These are phyloP conservation scores for Aspergillus candidus DNA, from an alignment of 2,329 filamentous ascomycete species.

Conservation along the genomic window DNA sequence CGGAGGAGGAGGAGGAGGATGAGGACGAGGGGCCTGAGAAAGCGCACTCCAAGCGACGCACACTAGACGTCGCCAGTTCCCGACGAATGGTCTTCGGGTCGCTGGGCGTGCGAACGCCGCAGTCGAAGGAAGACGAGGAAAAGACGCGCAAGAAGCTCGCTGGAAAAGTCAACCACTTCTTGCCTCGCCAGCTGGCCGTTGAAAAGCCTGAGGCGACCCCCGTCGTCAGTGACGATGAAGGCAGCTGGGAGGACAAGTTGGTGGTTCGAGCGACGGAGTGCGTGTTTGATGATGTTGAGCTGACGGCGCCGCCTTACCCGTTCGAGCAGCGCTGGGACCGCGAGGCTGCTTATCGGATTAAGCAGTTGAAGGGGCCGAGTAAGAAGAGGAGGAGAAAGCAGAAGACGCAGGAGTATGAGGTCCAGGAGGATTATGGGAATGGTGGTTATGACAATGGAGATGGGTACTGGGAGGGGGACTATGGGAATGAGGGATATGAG, in stretches of 20 bases:
- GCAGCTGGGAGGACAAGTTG: slow-evolving; percentile 70
- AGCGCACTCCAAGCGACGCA: slow-evolving; percentile 30
- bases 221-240: slow-evolving; percentile 44
- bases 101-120: slow-evolving; percentile 63
- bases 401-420: slow-evolving; percentile 44
- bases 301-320: slow-evolving; percentile 78
- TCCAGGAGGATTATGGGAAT: slow-evolving; percentile 36
- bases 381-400: slow-evolving; percentile 45
- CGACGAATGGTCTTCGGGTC: slow-evolving; percentile 66
- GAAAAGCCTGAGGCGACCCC: slow-evolving; percentile 16
- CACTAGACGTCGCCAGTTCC: slow-evolving; percentile 56
- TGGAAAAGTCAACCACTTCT: slow-evolving; percentile 42
- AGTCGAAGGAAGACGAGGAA: slow-evolving; percentile 62
- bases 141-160: slow-evolving; percentile 55
- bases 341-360: slow-evolving; percentile 54
- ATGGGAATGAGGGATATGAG: slow-evolving; percentile 16
- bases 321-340: slow-evolving; percentile 86
- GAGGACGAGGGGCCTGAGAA: slow-evolving; percentile 1
- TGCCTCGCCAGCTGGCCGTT: slow-evolving; percentile 22
- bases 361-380: slow-evolving; percentile 29
- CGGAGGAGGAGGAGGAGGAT: slow-evolving; percentile 4
- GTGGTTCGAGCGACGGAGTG: slow-evolving; percentile 78
- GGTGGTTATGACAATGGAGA: slow-evolving; percentile 10
- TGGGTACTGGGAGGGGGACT: too few species aligned
- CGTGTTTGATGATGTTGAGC: slow-evolving; percentile 58